These are phyloP conservation scores for Rhizopus delemar DNA, from an alignment of 371 early-diverging fungal species.

Conservation along the genomic window DNA sequence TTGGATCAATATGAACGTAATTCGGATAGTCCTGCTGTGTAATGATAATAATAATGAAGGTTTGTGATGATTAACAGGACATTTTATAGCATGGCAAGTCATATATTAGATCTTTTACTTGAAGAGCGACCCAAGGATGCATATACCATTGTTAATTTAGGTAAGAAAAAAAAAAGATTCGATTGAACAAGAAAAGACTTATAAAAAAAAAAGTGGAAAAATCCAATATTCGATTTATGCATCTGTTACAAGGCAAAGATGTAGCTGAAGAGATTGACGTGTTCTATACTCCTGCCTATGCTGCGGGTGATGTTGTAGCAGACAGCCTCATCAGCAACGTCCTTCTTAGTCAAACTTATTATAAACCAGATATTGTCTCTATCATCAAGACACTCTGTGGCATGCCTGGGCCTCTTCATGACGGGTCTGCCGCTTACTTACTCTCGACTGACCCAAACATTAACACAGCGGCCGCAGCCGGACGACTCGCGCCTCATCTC, in stretches of 20 bases:
- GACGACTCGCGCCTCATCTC: conserved; percentile 35
- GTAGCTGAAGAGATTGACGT: conserved; percentile 21
- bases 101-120: conserved; percentile 22
- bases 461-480: conserved; percentile 14
- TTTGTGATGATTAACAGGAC: not conserved
- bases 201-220: conserved; percentile 21
- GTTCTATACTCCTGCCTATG: conserved; percentile 37
- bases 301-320: conserved; percentile 45
- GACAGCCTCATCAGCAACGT: conserved; percentile 40
- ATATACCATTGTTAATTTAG: conserved; percentile 22
- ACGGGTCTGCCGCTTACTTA: conserved; percentile 12
- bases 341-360: conserved; percentile 40
- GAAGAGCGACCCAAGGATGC: conserved; percentile 11
- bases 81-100: conserved; percentile 19
- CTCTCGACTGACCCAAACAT: conserved; percentile 17
- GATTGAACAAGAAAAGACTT: conserved; percentile 3
- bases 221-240: conserved; percentile 43
- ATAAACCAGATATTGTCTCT: conserved; percentile 45
- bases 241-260: conserved; percentile 26
- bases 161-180: conserved; percentile 5
- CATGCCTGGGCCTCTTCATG: conserved; percentile 20
- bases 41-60: not conserved
- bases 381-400: conserved; percentile 49
- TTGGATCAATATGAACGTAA: conserved; percentile 32
- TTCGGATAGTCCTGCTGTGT: conserved; percentile 46